Evolutionary conservation across 2,329 filamentous ascomycete species (phyloP).

Genomic region (Xylariaceae sp.): DNA sequence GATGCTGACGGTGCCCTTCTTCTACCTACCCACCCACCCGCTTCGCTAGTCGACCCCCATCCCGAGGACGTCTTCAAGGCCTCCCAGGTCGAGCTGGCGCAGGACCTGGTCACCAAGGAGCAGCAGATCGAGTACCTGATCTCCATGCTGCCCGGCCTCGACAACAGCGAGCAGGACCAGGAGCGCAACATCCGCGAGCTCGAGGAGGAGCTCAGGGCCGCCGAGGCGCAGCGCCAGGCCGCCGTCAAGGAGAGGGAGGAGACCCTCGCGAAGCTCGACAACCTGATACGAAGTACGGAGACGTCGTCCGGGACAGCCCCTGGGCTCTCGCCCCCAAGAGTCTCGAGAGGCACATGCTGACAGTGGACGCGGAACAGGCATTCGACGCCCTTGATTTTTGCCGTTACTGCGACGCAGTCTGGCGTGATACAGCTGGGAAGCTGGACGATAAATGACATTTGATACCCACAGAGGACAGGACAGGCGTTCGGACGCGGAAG

Average conservation of each 20-base stretch:
- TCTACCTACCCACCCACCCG: neutral
- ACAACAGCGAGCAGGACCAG: slow-evolving; percentile 72
- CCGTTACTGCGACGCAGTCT: too few relatives aligned
- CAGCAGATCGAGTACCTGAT: slow-evolving; percentile 78
- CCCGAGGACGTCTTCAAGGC: slow-evolving; percentile 57
- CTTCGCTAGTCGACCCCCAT: slow-evolving; percentile 48
- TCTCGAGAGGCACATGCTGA: too few relatives aligned
- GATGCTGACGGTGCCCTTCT: too few relatives aligned
- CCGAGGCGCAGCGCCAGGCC: slow-evolving; percentile 54
- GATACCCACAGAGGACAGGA: too few relatives aligned
- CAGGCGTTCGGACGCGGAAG: too few relatives aligned
- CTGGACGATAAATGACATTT: too few relatives aligned
- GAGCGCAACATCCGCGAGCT: slow-evolving; percentile 57
- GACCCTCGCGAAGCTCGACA: slow-evolving; percentile 52
- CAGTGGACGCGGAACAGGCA: too few relatives aligned
- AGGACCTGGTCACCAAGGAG: slow-evolving; percentile 70
- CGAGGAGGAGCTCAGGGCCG: slow-evolving; percentile 56
- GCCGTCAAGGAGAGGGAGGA: slow-evolving; percentile 57
- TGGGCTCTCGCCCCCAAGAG: too few relatives aligned
- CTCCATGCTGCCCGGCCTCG: slow-evolving; percentile 65
- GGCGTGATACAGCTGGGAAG: too few relatives aligned
- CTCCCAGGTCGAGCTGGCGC: slow-evolving; percentile 64
- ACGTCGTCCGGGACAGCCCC: slow-evolving; percentile 40
- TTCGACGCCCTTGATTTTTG: slow-evolving; percentile 42
- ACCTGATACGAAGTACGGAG: slow-evolving; percentile 52